Base-by-base conservation (phyloP, 805 yeast genomes). In the Metschnikowia picachoensis region DNA sequence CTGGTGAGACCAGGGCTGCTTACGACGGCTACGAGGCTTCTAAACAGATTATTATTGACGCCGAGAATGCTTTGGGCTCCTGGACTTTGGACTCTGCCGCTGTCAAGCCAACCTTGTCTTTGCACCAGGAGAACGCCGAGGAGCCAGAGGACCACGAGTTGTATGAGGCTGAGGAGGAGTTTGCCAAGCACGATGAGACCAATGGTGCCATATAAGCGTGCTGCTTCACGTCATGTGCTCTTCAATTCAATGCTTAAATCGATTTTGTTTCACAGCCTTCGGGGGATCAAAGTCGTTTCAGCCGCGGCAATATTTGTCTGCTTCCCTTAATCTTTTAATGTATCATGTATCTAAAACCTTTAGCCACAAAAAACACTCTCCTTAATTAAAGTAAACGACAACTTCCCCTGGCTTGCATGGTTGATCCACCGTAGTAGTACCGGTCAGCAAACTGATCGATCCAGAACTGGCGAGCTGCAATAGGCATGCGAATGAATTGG, bases 11-110 rank as follows among this genome's bases (percentile, higher is more conserved):
- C 56, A 89, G 98, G 78, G 92, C 96, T 41, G 92, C 96, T 50
- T 92, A 94, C 73, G 98, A 94, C 65, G 98, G 98, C 58, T 92
- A 90, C 70, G 97, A 92, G 69, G 96, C 97, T 49, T 87, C 97
- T 52, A 91, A 90, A 79, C 98, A 94, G 78, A 89, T 94, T 74
- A 90, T 94, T 64, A 86, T 90, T 67, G 98, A 92, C 70, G 94
- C 95, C 58, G 99, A 92, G 78, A 85, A 83, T 59, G 96, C 97
- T 52, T 80, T 92, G 63, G 95, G 95, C 52, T 80, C 89, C 52
- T 92, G 99, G 99, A 94, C 98, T 59, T 79, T 91, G 63, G 98
- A 94, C 72, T 80, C 84, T 64, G 97, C 98, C 59, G 91, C 83
- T 53, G 95, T 92, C 62, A 91, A 88, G 79, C 97, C 97, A 61